Evolutionary conservation across 2,329 filamentous ascomycete species (phyloP).

Genomic region (Pyricularia pennisetigena): DNA sequence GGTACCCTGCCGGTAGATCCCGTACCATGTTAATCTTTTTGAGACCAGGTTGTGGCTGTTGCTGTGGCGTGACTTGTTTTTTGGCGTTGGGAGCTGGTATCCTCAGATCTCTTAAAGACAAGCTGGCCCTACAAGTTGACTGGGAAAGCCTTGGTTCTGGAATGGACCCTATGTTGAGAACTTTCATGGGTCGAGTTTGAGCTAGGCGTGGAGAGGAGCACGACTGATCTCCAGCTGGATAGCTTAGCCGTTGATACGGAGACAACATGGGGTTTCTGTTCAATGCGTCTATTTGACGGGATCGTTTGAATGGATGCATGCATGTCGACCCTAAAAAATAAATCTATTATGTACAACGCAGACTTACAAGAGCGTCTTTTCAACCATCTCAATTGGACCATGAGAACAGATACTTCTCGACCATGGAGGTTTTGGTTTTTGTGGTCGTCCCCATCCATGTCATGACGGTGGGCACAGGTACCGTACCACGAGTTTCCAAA

Average conservation of each 20-base stretch:
- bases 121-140: neutral
- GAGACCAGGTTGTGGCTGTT: neutral
- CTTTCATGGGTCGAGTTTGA: constrained; percentile 1
- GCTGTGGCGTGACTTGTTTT: neutral
- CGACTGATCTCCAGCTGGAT: neutral
- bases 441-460: neutral
- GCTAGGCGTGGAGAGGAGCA: neutral
- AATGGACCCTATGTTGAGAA: neutral
- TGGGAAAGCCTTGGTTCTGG: neutral
- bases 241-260: neutral
- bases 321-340: neutral
- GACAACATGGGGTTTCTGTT: neutral
- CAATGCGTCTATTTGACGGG: neutral
- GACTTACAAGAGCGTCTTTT: neutral
- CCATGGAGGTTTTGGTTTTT: neutral
- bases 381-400: neutral
- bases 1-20: neutral
- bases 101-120: neutral
- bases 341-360: neutral
- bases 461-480: neutral
- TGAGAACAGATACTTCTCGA: neutral
- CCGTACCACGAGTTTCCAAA: neutral
- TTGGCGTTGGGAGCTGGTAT: neutral
- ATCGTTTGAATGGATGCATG: neutral
- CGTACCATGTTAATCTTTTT: neutral